Conservation (phyloP, 2,329 filamentous ascomycete genomes). For the Aspergillus novoparasiticus region DNA sequence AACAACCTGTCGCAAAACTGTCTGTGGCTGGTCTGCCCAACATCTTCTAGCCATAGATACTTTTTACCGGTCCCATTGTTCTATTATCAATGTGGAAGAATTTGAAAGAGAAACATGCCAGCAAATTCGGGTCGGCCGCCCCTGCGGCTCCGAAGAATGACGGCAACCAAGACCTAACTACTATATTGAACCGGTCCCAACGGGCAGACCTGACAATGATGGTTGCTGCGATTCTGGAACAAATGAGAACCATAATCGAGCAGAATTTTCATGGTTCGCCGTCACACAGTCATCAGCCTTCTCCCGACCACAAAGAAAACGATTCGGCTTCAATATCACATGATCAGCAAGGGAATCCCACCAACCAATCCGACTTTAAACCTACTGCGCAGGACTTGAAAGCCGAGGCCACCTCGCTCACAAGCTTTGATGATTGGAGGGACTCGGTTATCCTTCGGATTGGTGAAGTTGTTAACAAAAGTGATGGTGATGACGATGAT, state of each 20-base stretch:
- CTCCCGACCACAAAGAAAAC: conserved; percentile 26
- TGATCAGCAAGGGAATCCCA: neutral
- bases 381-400: conserved; percentile 49
- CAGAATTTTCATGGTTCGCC: conserved; percentile 39
- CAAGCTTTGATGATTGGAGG: conserved; percentile 81
- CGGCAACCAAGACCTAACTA: conserved; percentile 43
- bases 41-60: neutral
- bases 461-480: conserved; percentile 65
- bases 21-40: neutral
- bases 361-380: conserved; percentile 11
- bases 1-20: neutral
- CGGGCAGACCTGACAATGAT: conserved; percentile 47
- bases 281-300: conserved; percentile 4
- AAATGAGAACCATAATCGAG: conserved; percentile 43
- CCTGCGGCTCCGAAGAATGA: conserved; percentile 25
- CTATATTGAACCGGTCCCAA: conserved; percentile 45
- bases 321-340: conserved; percentile 7
- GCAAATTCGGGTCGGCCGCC: conserved; percentile 31
- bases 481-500: conserved; percentile 41
- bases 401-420: conserved; percentile 62
- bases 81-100: conserved; percentile 33
- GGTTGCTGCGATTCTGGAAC: conserved; percentile 41
- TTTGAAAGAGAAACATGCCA: conserved; percentile 35
- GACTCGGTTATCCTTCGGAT: conserved; percentile 69
- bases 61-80: neutral